phyloP scores from a whole-genome alignment of 495 filamentous ascomycete genomes.

The Parathielavia appendiculata region DNA sequence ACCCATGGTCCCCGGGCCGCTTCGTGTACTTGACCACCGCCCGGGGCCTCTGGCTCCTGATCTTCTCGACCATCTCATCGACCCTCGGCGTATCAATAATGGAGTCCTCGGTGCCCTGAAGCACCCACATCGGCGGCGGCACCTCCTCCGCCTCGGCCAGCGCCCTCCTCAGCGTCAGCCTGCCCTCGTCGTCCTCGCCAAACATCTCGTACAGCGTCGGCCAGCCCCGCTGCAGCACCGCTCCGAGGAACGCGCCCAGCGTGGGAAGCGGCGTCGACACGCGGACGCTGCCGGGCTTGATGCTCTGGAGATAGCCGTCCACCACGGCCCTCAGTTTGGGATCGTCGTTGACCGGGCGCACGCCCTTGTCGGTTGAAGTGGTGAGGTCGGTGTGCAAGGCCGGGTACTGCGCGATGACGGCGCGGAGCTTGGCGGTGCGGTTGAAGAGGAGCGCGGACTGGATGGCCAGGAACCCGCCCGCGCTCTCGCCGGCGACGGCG shows the following conservation, averaged over 20 bases:
- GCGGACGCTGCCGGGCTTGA: constrained; percentile 3
- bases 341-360: neutral
- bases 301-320: constrained; percentile 6
- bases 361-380: neutral
- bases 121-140: constrained; percentile 19
- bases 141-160: constrained; percentile 8
- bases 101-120: constrained; percentile 20
- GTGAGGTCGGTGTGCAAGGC: constrained; percentile 16
- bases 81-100: constrained; percentile 12
- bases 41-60: constrained; percentile 8
- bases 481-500: constrained; percentile 29
- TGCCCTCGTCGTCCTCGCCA: constrained; percentile 8
- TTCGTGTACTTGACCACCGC: constrained; percentile 19
- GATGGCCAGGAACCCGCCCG: constrained; percentile 38
- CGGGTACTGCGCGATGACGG: constrained; percentile 18
- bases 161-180: constrained; percentile 14
- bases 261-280: constrained; percentile 10
- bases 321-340: constrained; percentile 5
- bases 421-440: constrained; percentile 10
- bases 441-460: constrained; percentile 30
- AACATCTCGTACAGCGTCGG: constrained; percentile 10
- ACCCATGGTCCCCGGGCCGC: constrained; percentile 16
- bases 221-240: constrained; percentile 5
- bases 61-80: constrained; percentile 19
- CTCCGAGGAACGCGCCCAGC: neutral